Percentiles rank a stretch among this genome's conserved stretches.
Conservation (phyloP, 208 protist species). For the Naegleria gruberi region DNA sequence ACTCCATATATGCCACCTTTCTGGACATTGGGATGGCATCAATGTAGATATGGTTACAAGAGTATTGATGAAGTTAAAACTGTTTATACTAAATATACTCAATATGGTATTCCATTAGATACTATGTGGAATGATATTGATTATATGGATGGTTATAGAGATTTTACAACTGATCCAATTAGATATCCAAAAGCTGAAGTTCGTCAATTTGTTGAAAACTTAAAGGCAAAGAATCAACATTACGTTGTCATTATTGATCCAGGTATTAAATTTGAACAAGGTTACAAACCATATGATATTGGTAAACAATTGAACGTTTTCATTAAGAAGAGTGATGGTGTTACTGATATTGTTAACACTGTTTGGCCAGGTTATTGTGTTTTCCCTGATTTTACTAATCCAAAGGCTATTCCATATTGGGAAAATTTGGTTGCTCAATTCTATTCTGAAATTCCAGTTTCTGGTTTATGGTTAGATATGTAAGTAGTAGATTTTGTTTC, state of each 20-base stretch:
- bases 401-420: slow-evolving; percentile 48
- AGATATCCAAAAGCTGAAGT: slow-evolving; percentile 36
- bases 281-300: slow-evolving; percentile 41
- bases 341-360: slow-evolving; percentile 32
- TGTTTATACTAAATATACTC: slow-evolving; percentile 49
- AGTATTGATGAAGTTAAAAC: slow-evolving; percentile 35
- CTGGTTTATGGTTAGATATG: slow-evolving; percentile 74
- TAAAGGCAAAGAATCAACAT: slow-evolving; percentile 32
- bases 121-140: slow-evolving; percentile 68
- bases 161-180: slow-evolving; percentile 58
- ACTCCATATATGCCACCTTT: slow-evolving; percentile 46
- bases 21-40: slow-evolving; percentile 59
- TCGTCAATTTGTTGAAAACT: slow-evolving; percentile 17
- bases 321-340: slow-evolving; percentile 29
- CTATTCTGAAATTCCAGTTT: slow-evolving; percentile 37
- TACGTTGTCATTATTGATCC: slow-evolving; percentile 43
- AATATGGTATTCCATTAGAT: slow-evolving; percentile 53
- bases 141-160: slow-evolving; percentile 62
- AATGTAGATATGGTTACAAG: slow-evolving; percentile 55
- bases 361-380: slow-evolving; percentile 47
- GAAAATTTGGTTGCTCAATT: slow-evolving; percentile 38
- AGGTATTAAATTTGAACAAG: slow-evolving; percentile 27
- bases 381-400: slow-evolving; percentile 61
- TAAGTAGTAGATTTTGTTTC: slow-evolving; percentile 48
- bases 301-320: slow-evolving; percentile 36